These are phyloP conservation scores for Cutaneotrichosporon cavernicola DNA, from an alignment of 1,284 basidiomycete genomes.

Conservation along the genomic window DNA sequence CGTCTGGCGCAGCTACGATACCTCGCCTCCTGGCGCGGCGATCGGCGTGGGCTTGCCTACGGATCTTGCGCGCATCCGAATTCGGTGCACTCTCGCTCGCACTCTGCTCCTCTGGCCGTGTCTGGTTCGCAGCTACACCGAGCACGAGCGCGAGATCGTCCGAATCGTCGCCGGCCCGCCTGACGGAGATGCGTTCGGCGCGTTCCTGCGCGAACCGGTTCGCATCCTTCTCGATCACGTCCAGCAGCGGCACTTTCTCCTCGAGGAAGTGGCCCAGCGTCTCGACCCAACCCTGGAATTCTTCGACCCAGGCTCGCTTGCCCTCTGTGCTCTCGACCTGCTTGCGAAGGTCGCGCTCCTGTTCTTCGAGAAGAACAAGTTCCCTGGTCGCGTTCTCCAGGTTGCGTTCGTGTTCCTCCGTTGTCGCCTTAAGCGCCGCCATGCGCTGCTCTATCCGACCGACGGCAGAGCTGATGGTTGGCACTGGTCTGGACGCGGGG, in stretches of 20 bases:
- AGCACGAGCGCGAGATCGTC: constrained; percentile 78
- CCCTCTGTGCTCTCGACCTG: constrained; percentile 76
- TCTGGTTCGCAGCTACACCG: constrained; percentile 56
- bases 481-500: constrained; percentile 56
- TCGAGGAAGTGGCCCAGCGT: constrained; percentile 83
- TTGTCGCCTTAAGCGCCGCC: constrained; percentile 55
- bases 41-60: constrained; percentile 58
- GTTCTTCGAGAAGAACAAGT: constrained; percentile 65
- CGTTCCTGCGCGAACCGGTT: constrained; percentile 72
- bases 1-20: constrained; percentile 3
- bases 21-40: constrained; percentile 58
- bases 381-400: constrained; percentile 59
- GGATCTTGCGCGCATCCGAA: constrained; percentile 58
- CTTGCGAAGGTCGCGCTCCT: constrained; percentile 74
- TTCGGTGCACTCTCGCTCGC: constrained; percentile 47
- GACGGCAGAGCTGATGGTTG: constrained; percentile 69
- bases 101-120: constrained; percentile 28
- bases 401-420: constrained; percentile 44
- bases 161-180: constrained; percentile 69
- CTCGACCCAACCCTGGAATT: constrained; percentile 83
- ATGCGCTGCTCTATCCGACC: constrained; percentile 64
- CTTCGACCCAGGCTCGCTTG: constrained; percentile 82
- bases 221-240: constrained; percentile 80
- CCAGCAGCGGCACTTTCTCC: constrained; percentile 76
- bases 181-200: constrained; percentile 64